Base-by-base conservation (phyloP, 2,329 filamentous ascomycete genomes). In the Cryoendolithus antarcticus region DNA sequence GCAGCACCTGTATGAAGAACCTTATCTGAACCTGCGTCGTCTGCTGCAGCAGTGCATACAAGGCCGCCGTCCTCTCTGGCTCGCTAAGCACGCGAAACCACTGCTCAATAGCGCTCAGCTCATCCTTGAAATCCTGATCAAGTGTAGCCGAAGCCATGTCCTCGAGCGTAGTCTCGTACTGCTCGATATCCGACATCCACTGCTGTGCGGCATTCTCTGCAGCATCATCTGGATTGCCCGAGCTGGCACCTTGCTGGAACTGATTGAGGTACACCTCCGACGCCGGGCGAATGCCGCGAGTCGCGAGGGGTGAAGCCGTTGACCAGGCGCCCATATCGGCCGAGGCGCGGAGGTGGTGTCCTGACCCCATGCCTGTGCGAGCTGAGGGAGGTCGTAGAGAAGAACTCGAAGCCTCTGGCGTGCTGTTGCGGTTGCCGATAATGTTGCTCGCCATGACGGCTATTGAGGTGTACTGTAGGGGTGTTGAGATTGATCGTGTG, bases 121-220 rank as follows among this genome's bases (percentile, higher is more conserved):
- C 91, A 63, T 96, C 91, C 68, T 98, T 98, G 71, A 98, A 98
- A 59, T 98, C 91, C 67, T 98, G 91, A 59, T 98, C 91, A 39
- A 96, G 70, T n/a, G 91, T 96, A 21, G 91, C 91, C 27, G 89
- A 88, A 32, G 91, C 91, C 91, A 98, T 98, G 61, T 98, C 91
- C 63, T 96, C 91, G 55, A 98, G 65, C 1, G 91, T 98, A n/a
- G 80, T 93, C 70, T 98, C 91, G 56, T 95, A 95, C 62, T 96
- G 89, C 60, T 98, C 91, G 51, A 98, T 96, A 56, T 98, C 91
- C 40, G 89, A 86, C 54, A 98, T 89, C 91, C 91, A 98, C 64
- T 98, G 88, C 67, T 95, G 88, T 37, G 89, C 86, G 48, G 89
- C 83, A 63, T 88, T 89, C 61, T 96, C 91, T 61, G 91, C 80